Percentiles rank a stretch among this genome's conserved stretches.
phyloP scores from a whole-genome alignment of 352 stramenopile species.

The Phytophthora citrophthora region DNA sequence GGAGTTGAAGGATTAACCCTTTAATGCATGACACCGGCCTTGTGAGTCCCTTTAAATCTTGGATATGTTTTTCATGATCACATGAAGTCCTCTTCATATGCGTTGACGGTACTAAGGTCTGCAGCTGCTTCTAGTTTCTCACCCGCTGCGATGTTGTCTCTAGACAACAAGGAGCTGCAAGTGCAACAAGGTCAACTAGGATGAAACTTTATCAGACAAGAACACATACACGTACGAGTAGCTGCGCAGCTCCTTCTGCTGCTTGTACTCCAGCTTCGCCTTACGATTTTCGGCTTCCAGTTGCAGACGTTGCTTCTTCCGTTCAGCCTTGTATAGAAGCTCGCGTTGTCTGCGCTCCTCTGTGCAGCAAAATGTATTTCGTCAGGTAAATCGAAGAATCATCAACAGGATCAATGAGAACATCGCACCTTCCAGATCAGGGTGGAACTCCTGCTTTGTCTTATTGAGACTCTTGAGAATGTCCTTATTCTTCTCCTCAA shows the following conservation, averaged over 20 bases:
- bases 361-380: conserved; percentile 47
- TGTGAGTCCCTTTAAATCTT: too few species aligned
- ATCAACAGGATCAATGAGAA: neutral
- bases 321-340: conserved; percentile 72
- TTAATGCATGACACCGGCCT: too few species aligned
- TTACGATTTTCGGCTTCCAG: conserved; percentile 61
- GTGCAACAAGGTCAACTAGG: neutral
- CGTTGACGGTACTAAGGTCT: conserved; percentile 72
- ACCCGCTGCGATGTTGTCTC: conserved; percentile 68
- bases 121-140: conserved; percentile 50
- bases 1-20: too few species aligned
- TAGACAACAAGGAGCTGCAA: conserved; percentile 58
- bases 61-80: conserved; percentile 16
- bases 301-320: conserved; percentile 72
- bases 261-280: conserved; percentile 62
- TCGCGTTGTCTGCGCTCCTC: conserved; percentile 72
- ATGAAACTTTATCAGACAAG: neutral
- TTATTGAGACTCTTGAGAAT: conserved; percentile 90
- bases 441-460: conserved; percentile 80
- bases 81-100: conserved; percentile 87
- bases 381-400: conserved; percentile 15
- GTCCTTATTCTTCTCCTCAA: conserved; percentile 86
- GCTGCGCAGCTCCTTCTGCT: conserved; percentile 78
- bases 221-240: conserved; percentile 70
- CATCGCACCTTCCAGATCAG: conserved; percentile 74